phyloP scores from a whole-genome alignment of 805 yeast genomes.

The Pichia cephalocereana region DNA sequence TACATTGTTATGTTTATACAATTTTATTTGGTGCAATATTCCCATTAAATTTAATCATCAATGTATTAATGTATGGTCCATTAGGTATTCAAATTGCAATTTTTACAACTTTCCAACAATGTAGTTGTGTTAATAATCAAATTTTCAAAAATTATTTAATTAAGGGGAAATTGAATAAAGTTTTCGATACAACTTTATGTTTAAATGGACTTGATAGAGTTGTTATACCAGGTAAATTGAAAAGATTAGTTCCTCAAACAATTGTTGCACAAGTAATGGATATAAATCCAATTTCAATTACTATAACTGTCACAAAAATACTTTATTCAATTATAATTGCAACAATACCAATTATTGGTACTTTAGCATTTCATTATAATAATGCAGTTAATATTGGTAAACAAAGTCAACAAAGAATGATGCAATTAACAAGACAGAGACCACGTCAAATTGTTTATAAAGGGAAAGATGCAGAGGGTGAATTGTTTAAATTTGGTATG shows the following conservation, averaged over 20 bases:
- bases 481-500: conserved; percentile 42
- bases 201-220: conserved; percentile 18
- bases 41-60: conserved; percentile 17
- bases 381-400: conserved; percentile 14
- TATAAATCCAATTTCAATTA: conserved; percentile 7
- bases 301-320: neutral
- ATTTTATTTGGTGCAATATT: conserved; percentile 14
- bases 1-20: conserved; percentile 14
- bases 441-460: conserved; percentile 20
- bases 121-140: conserved; percentile 17
- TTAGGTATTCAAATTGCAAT: conserved; percentile 19
- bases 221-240: conserved; percentile 27
- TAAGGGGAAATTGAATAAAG: conserved; percentile 17
- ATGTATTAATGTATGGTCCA: conserved; percentile 20
- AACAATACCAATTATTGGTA: conserved; percentile 20
- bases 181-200: conserved; percentile 23
- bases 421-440: conserved; percentile 18
- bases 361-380: conserved; percentile 12
- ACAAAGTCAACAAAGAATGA: conserved; percentile 14
- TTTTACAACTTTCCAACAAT: conserved; percentile 19
- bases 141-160: conserved; percentile 18
- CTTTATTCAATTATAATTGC: conserved; percentile 13
- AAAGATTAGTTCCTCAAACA: conserved; percentile 21
- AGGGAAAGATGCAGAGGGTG: conserved; percentile 26
- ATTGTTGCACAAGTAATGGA: conserved; percentile 16